Base-by-base conservation (phyloP, 345 rosid species). In the Salix dunnii region DNA sequence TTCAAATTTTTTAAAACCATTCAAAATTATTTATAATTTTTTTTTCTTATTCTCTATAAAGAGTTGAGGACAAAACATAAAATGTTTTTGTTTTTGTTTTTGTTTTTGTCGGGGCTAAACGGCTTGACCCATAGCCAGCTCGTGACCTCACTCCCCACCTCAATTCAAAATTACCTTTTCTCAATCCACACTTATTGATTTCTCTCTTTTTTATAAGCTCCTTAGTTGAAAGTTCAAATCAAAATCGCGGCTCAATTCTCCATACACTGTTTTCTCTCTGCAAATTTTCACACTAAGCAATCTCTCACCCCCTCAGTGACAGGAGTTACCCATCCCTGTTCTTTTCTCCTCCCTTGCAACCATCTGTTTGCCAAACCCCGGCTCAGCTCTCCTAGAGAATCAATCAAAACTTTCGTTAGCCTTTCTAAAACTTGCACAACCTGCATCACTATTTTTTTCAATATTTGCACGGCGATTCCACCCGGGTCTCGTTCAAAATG, bases 161-260 rank as follows among this genome's bases (percentile, higher is more conserved):
- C 3, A 28, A 43, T 82, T 78, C 75, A 61, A 75, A 75, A n/a
- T 30, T 14, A 28, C 27, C 67, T 63, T 25, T 63, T 63, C 27
- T 40, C 14, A 40, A 40, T 40, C 12, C 17, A 8, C 67, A 30
- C 51, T 46, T 0, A 6, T 14, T 14, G 16, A 12, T 25, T 28
- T 12, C 14, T 3, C 58, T 46, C 4, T 49, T 60, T 25, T 30
- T 74, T 80, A 67, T 48, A 79, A 77, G 76, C 76, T 28, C 53
- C 80, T 76, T 48, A 0, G 18, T 62, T 21, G 43, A 53, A 46
- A 30, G 40, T 83, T 79, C 46, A 77, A 80, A 75, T 64, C 30
- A 70, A 79, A 70, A 38, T 68, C 84, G 43, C 79, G 69, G 77
- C 78, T 76, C 70, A 17, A 43, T 25, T 31, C 28, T 40, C 35